Evolutionary conservation across 345 rosid species (phyloP), one percentile per base, ranked within the genome.

Genomic region (Hibiscus syriacus): DNA sequence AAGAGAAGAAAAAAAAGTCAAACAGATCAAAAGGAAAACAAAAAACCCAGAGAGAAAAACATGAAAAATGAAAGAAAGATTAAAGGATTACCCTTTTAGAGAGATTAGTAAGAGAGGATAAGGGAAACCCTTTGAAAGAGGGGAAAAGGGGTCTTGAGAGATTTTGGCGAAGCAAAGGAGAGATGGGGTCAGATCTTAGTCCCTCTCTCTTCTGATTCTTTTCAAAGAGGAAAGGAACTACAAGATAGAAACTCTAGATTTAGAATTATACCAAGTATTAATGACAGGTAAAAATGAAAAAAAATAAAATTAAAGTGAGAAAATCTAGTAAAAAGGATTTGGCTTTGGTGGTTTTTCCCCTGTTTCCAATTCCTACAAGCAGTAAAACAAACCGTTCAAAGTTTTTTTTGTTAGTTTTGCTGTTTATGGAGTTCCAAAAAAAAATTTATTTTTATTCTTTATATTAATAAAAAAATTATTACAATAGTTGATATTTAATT

Each of bases 81-180:
- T 29, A 39, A 9, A 49, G 6, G 48, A 70, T 58, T 50, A 70
- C 73, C 72, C 36, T 20, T 70, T 5, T 30, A 20, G 29, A 38
- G 46, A 45, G 26, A 55, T 12, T 22, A 27, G 11, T 2, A 26
- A 13, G 64, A 17, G 64, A 32, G 7, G 8, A 43, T 43, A 43
- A 43, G 55, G 55, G 58, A 27, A 41, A 26, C 66, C 46, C 49
- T 43, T 69, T 46, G 14, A 22, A 69, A 70, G 52, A n/a, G 19
- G 6, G 1, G 1, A 45, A 29, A 5, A 30, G 19, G 22, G 8
- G 2, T 50, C 19, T 50, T 11, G 20, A 61, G 57, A 59, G 58
- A n/a, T 29, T 58, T 11, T 55, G 54, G 50, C 13, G 23, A 34
- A 50, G 32, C 39, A 45, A 20, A 52, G 52, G 17, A 23, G 60